These are phyloP conservation scores for Turnera subulata DNA, from an alignment of 345 rosid genomes.

Conservation along the genomic window DNA sequence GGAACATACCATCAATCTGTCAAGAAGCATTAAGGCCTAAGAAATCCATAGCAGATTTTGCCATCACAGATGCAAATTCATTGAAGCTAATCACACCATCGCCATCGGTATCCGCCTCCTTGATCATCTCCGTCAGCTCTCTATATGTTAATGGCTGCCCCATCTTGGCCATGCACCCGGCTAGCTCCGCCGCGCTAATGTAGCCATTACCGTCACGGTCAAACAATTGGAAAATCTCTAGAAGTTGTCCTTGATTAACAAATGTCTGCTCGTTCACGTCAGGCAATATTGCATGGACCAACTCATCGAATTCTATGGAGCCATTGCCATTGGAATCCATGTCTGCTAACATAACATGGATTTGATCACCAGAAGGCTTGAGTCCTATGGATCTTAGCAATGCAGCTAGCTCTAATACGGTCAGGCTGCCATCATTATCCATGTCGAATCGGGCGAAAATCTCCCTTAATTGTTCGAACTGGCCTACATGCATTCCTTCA, in stretches of 20 bases:
- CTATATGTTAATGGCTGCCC: slow-evolving; percentile 71
- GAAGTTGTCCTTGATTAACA: slow-evolving; percentile 53
- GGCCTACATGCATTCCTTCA: slow-evolving; percentile 25
- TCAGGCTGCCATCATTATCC: slow-evolving; percentile 93
- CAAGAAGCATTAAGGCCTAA: slow-evolving; percentile 37
- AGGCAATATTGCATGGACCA: slow-evolving; percentile 56
- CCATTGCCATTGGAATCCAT: slow-evolving; percentile 87
- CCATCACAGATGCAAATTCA: slow-evolving; percentile 74
- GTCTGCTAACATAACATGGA: slow-evolving; percentile 55
- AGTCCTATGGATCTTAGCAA: slow-evolving; percentile 68
- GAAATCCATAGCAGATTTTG: slow-evolving; percentile 49
- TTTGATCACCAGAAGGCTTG: slow-evolving; percentile 76
- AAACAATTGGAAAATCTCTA: slow-evolving; percentile 58
- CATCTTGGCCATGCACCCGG: slow-evolving; percentile 86
- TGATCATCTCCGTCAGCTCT: slow-evolving; percentile 72
- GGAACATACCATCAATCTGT: slow-evolving; percentile 16
- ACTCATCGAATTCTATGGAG: slow-evolving; percentile 67
- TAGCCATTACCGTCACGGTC: slow-evolving; percentile 77
- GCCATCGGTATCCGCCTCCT: slow-evolving; percentile 72
- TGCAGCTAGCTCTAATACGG: slow-evolving; percentile 82
- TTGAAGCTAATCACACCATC: slow-evolving; percentile 77
- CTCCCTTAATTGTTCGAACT: slow-evolving; percentile 49
- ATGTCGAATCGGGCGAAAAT: slow-evolving; percentile 71
- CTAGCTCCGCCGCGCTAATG: slow-evolving; percentile 74
- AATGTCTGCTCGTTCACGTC: slow-evolving; percentile 48